Evolutionary conservation across 2,329 filamentous ascomycete species (phyloP), one percentile per base, ranked within the genome.

Genomic region (Magnaporthiopsis poae): DNA sequence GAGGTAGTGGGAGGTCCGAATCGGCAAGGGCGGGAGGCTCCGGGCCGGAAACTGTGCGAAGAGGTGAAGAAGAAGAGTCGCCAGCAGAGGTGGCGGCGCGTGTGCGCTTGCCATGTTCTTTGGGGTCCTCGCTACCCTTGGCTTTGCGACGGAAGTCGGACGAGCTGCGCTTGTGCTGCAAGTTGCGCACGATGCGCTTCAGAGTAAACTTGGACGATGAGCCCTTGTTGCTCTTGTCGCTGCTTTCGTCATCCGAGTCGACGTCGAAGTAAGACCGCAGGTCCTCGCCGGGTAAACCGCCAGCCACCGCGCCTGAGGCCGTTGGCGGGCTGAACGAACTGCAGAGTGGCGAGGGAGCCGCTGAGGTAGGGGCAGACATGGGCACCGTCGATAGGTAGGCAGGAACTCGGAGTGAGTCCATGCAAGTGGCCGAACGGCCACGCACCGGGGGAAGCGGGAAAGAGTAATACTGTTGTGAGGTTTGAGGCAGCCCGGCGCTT

Each of bases 151-250:
- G 71, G 36, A 73, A 71, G 39, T 78, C 77, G 63, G 73, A 75
- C 13, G 72, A 70, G n/a, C 75, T 73, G 18, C 77, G 75, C 66
- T 73, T 76, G 69, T 79, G 77, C 5, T 65, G 65, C 56, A 31
- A 25, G 62, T 27, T 59, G 11, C 46, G 33, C 18, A 64, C 66
- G 13, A 59, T 36, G 27, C 65, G 25, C 13, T 62, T 39, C 12
- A 56, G n/a, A n/a, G 46, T 56, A n/a, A 56, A 56, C 21, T 56
- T 56, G 46, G 46, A 56, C 46, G 46, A 56, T 2, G 60, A 46
- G 13, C 39, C 5, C 36, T 15, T 63, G 61, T 29, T 63, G 61
- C 18, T 31, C 35, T 63, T 39, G 61, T 60, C 15, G 25, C 31
- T 25, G 3, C 35, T 25, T 18, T 70, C 70, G 12, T 71, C 71